Base-by-base conservation (phyloP, 345 rosid species). In the Viola odorata region DNA sequence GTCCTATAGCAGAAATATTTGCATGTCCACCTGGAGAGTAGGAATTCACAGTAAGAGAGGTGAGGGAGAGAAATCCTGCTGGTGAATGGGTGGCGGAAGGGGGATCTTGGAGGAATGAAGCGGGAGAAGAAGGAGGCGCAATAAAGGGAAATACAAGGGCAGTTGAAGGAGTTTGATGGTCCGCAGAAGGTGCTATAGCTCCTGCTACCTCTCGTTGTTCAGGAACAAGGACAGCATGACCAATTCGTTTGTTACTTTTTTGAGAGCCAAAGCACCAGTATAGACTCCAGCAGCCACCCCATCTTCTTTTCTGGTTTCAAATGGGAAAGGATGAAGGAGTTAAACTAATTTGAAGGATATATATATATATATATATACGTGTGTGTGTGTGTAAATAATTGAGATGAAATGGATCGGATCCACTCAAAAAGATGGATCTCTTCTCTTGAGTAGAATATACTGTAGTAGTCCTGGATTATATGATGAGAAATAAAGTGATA, bases 111-210 rank as follows among this genome's bases (percentile, higher is more conserved):
- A 87, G 89, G 72, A 89, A 83, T 0, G 96, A 89, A 54, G 85
- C 92, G 13, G 98, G 98, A 45, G 98, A 92, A 48, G 98, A 89
- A 11, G 98, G 98, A 61, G 98, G 98, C 32, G 98, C 94, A 17
- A 89, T 81, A 51, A 91, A 88, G 14, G 95, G 91, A 42, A 83
- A 77, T 4, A 81, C 71, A 17, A 80, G 42, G 4, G 86, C 57
- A 55, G 85, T 81, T 6, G 86, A 73, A 42, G 72, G 75, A 17
- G 82, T 64, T 54, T 61, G 78, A 75, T 73, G 77, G 49, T 73
- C 84, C 51, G 72, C 41, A 12, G 73, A 48, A 50, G 80, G 64
- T 12, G 69, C 77, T 9, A 78, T 64, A 65, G 66, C 74, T 67
- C 81, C 81, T 3, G 79, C 47, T 53, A 65, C 67, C 64, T 64